Percentiles rank a stretch among this genome's conserved stretches.
Evolutionary conservation across 2,329 filamentous ascomycete species (phyloP).

Genomic region (Raffaelea ambrosiae): DNA sequence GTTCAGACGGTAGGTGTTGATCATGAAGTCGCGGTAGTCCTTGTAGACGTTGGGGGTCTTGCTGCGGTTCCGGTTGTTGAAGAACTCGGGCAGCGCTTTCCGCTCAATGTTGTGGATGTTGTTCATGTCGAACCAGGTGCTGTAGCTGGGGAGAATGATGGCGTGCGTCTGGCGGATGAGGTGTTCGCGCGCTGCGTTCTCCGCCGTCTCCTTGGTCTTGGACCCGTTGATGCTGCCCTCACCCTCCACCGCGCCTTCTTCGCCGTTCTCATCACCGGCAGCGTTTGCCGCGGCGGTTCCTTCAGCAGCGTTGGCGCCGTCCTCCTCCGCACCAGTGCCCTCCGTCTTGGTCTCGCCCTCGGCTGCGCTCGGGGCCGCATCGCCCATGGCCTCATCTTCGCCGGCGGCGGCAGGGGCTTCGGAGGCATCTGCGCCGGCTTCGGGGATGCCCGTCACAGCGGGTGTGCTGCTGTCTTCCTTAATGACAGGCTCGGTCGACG

Average conservation of each 20-base stretch:
- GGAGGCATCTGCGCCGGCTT: conserved; percentile 63
- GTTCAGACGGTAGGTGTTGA: conserved; percentile 96
- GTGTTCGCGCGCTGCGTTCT: conserved; percentile 83
- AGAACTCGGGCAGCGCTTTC: conserved; percentile 94
- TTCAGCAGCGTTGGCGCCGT: not conserved
- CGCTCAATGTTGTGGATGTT: conserved; percentile 82
- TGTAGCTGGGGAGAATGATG: conserved; percentile 95
- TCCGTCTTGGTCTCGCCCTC: conserved; percentile 8
- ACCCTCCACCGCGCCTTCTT: conserved; percentile 5
- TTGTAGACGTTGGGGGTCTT: conserved; percentile 97
- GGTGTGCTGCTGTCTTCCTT: conserved; percentile 55
- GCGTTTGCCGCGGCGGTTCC: conserved; percentile 2
- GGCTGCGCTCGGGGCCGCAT: conserved; percentile 25
- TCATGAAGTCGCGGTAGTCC: conserved; percentile 99
- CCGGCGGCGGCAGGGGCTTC: conserved; percentile 50
- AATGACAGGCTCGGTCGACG: conserved; percentile 34
- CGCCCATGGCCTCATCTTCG: conserved; percentile 77
- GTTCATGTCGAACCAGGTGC: conserved; percentile 99
- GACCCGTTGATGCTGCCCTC: conserved; percentile 30
- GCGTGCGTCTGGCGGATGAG: conserved; percentile 89
- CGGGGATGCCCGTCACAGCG: conserved; percentile 42
- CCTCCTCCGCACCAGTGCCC: not conserved
- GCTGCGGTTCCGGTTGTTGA: conserved; percentile 96
- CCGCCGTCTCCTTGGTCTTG: conserved; percentile 72
- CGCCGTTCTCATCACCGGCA: not conserved